Base-by-base conservation (phyloP, 2,329 filamentous ascomycete genomes). In the Monilinia fructigena region DNA sequence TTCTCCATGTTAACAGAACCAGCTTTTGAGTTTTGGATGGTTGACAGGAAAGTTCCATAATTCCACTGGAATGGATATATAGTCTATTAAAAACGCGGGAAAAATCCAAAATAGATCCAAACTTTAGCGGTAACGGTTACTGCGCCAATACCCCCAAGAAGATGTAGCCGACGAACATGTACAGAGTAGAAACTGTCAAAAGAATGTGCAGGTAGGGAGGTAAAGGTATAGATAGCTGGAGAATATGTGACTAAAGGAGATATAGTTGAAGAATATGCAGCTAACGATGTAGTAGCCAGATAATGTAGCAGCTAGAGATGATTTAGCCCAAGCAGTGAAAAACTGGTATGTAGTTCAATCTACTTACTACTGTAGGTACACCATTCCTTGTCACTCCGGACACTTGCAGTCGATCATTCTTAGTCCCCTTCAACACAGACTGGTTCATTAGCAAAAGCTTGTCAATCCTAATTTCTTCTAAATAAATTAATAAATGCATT, bases 11-110 rank as follows among this genome's bases (percentile, higher is more conserved):
- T 20, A 48, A 50, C 28, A 38, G 20, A 48, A 42, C 23, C 56
- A 59, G 47, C 42, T 60, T 60, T 60, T 38, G 56, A 60, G 45
- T 50, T 23, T 38, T 38, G 14, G 10, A 38, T 38, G 8, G 23
- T 18, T 52, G n/a, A 23, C 48, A 16, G 48, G n/a, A 11, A 52
- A 28, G 4, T 50, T 26, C 12, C 20, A 26, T 10, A 60, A 28
- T n/a, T 11, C 20, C 8, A 20, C 10, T 45, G 26, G 6, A 20
- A 38, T 7, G 54, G 4, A 58, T 45, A 11, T 20, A 28, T 16
- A 28, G n/a, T 18, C 26, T n/a, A 38, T 40, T 40, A 7, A 40
- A 14, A 40, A 14, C 38, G 28, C 56, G 45, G 28, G 20, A 60
- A 38, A 38, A 18, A 35, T 35, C 12, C 12, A 40, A 23, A 35